These are phyloP conservation scores for Paracoccidioides brasiliensis DNA, from an alignment of 2,329 filamentous ascomycete species.

Conservation along the genomic window DNA sequence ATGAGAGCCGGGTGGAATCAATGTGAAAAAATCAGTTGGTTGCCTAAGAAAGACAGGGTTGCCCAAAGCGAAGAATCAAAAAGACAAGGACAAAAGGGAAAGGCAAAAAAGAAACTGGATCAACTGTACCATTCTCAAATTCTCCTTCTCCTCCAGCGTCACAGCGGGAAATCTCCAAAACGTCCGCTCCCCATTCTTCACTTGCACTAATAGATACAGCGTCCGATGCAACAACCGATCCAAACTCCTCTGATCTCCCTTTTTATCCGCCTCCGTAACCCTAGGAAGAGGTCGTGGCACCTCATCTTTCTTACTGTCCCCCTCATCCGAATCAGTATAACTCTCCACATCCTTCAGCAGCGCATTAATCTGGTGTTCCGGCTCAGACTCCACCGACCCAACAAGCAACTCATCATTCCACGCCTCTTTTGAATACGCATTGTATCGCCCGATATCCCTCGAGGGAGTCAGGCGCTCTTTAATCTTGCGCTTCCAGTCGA, in stretches of 20 bases:
- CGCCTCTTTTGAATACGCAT: conserved; percentile 55
- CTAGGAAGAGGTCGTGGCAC: conserved; percentile 59
- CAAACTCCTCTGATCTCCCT: conserved; percentile 61
- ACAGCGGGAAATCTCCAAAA: conserved; percentile 74
- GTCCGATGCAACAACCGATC: conserved; percentile 69
- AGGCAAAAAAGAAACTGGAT: neutral
- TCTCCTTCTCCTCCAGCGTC: conserved; percentile 55
- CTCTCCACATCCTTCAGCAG: conserved; percentile 62
- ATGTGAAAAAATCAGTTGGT: neutral
- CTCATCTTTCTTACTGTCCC: conserved; percentile 39
- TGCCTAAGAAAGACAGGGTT: neutral
- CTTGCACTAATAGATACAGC: conserved; percentile 74
- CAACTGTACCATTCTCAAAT: conserved; percentile 64
- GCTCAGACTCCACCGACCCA: conserved; percentile 53
- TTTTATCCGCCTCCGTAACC: conserved; percentile 63
- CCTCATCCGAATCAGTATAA: conserved; percentile 20
- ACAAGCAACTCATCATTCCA: conserved; percentile 90
- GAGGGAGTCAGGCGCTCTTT: conserved; percentile 62
- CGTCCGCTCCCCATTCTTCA: conserved; percentile 38
- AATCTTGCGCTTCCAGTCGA: conserved; percentile 84
- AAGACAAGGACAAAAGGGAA: neutral
- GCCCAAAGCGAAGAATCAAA: neutral
- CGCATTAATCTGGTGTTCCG: conserved; percentile 52
- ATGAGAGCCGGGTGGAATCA: neutral
- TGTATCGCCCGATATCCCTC: conserved; percentile 75